Percentiles rank a stretch among this genome's conserved stretches.
Evolutionary conservation across 2,329 filamentous ascomycete genomes (phyloP).

Genomic region (Aspergillus novofumigatus): DNA sequence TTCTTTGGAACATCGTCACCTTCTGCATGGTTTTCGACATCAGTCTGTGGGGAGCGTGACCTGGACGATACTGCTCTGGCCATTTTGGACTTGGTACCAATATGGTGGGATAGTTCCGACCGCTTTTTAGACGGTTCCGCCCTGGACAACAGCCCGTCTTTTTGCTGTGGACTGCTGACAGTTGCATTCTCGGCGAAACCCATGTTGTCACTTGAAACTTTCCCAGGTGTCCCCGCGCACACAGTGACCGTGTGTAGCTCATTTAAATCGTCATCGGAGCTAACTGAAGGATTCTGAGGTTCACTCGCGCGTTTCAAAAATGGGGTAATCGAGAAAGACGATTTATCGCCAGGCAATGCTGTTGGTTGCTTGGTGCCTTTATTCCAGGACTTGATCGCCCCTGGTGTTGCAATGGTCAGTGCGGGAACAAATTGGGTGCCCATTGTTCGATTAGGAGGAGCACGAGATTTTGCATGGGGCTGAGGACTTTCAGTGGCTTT

Average conservation of each 20-base stretch:
- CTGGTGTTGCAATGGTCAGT: conserved; percentile 50
- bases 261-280: conserved; percentile 25
- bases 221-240: neutral
- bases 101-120: neutral
- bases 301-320: conserved; percentile 75
- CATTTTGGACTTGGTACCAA: neutral
- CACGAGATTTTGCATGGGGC: conserved; percentile 39
- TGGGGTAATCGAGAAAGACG: conserved; percentile 87
- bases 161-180: neutral
- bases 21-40: conserved; percentile 13
- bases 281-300: conserved; percentile 37
- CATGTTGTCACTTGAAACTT: neutral
- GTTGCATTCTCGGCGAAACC: neutral
- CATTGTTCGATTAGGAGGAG: conserved; percentile 28
- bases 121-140: neutral
- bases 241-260: conserved; percentile 15
- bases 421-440: conserved; percentile 38
- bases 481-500: conserved; percentile 23
- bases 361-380: conserved; percentile 56
- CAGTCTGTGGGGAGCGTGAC: neutral
- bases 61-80: neutral
- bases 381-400: conserved; percentile 47
- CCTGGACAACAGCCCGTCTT: neutral
- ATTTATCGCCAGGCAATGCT: conserved; percentile 73
- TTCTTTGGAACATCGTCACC: neutral